Evolutionary conservation across 345 rosid genomes (phyloP), one percentile per base, ranked within the genome.

Genomic region (Acer yangbiense): DNA sequence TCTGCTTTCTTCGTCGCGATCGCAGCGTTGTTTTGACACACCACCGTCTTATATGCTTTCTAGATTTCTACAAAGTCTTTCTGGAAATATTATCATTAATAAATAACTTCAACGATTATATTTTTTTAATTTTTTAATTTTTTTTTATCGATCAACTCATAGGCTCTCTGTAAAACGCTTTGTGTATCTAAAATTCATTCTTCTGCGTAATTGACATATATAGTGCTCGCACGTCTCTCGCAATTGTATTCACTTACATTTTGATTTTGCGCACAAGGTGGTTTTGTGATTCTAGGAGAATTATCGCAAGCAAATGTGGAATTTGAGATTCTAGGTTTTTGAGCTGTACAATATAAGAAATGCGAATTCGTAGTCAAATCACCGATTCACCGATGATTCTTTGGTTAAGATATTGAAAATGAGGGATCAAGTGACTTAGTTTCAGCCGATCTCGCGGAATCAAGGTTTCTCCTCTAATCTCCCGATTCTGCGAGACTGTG

Each of bases 401-500:
- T 57, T 57, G 65, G 69, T 78, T 77, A 27, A 65, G 69, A 79
- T 72, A 62, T 52, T 41, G 73, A 73, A 70, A 65, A 68, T 82
- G 67, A 72, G 29, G 68, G 70, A 65, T 75, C 84, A 74, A 65
- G 82, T 79, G 80, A 72, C 75, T 50, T 82, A 82, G 75, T 55
- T 35, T 46, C 57, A 48, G 43, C 44, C 61, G 78, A 77, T 80
- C 73, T 83, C 41, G 81, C 79, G 86, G 86, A 80, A 79, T 79
- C 83, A 65, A 80, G 39, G 83, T 73, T 76, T 72, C 17, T 58
- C 14, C 68, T 80, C 71, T 69, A 76, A 85, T 86, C 88, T 83
- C 81, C 84, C 71, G 76, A 35, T 76, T 87, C 76, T 79, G 86
- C 89, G 81, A 77, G 85, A 21, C 20, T 20, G 41, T 17, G 10